Evolutionary conservation across 371 early-diverging fungal species (phyloP), one percentile per base, ranked within the genome.

Genomic region (Mortierella sp.): DNA sequence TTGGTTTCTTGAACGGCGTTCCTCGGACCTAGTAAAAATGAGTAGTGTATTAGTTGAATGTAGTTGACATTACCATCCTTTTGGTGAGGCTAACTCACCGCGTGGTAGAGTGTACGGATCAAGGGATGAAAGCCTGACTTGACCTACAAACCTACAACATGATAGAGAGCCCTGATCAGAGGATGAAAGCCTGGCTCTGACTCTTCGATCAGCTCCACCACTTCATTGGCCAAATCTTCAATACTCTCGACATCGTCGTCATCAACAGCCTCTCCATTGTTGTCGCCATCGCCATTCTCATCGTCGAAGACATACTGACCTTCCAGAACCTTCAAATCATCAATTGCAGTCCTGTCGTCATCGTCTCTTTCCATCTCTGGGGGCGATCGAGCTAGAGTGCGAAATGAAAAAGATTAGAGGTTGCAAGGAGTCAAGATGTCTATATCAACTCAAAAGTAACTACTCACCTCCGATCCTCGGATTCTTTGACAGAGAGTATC

Each of bases 161-260:
- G 37, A n/a, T 54, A 54, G 17, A 54, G 40, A 16, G 54, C 37
- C 54, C 54, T 54, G 54, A 54, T 54, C 54, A 54, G 54, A 39
- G 54, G 41, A 54, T 54, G 54, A 22, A 54, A 54, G 19, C 54
- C 54, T 40, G 55, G 55, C 44, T 55, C 55, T 43, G 41, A 55
- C 25, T 55, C 39, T 41, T 43, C 44, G 41, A 55, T 55, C 44
- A 55, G 55, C 44, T 55, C 55, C 44, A 43, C 55, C 44, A 55
- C 12, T 55, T 55, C 55, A 16, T 24, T 25, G 44, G 44, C 41
- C 44, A 55, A 43, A 55, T 55, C 55, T n/a, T 55, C 55, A 25
- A 55, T 55, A 55, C 44, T 55, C 41, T 55, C 55, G 44, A 24
- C 55, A 17, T 51, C 52, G 3, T 55, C 40, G 55, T 55, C 55